Conservation (phyloP, 495 filamentous ascomycete genomes). For the Talaromyces trachyspermus region DNA sequence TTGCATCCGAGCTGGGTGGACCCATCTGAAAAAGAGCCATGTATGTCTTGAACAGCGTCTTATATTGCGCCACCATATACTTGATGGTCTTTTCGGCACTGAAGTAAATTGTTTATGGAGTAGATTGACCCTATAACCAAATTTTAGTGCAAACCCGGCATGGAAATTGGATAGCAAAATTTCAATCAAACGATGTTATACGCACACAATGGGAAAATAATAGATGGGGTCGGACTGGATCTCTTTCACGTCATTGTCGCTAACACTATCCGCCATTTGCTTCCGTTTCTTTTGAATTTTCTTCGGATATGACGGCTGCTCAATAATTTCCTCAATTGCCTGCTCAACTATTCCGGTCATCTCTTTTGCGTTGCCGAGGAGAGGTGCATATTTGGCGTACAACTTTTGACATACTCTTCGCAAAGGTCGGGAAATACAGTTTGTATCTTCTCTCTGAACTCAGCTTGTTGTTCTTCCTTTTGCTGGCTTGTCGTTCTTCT, state of each 20-base stretch:
- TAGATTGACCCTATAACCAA: neutral
- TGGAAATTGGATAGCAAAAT: neutral
- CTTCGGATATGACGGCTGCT: conserved; percentile 38
- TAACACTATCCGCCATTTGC: conserved; percentile 13
- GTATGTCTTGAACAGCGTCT: conserved; percentile 2
- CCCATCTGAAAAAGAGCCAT: neutral
- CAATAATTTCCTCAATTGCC: conserved; percentile 38
- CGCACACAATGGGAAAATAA: conserved; percentile 2
- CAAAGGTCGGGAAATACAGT: conserved; percentile 46
- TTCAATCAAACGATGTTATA: neutral
- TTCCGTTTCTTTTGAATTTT: conserved; percentile 34
- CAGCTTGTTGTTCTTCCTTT: conserved; percentile 9
- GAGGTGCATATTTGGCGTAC: conserved; percentile 17
- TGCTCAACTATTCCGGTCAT: conserved; percentile 15
- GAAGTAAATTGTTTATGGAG: conserved; percentile 1
- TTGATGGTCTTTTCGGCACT: conserved; percentile 6
- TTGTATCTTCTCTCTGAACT: conserved; percentile 33
- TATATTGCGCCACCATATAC: conserved; percentile 9
- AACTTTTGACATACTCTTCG: conserved; percentile 32
- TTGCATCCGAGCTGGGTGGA: neutral
- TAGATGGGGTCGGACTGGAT: conserved; percentile 1
- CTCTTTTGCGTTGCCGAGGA: neutral
- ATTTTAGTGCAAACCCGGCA: neutral
- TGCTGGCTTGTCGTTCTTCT: neutral
- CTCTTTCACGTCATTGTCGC: conserved; percentile 21